These are phyloP conservation scores for Fraxinus anomala DNA, from an alignment of 257 asterid genomes.

Conservation along the genomic window DNA sequence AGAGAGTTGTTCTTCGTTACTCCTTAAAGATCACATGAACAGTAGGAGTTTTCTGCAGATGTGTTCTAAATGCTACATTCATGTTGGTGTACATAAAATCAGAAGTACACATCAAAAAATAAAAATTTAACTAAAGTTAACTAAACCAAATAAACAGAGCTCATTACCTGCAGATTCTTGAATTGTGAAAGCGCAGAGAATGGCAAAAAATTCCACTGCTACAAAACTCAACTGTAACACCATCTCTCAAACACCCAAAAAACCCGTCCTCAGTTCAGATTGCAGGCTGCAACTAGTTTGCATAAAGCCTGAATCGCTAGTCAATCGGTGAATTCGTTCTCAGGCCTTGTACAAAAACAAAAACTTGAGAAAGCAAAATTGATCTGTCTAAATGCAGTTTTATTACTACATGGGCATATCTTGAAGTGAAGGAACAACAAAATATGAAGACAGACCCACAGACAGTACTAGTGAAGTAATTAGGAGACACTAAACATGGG, in stretches of 20 bases:
- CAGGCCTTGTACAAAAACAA: neutral
- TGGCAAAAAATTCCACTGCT: conserved; percentile 33
- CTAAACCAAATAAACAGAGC: conserved; percentile 14
- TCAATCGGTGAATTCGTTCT: neutral
- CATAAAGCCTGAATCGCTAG: neutral
- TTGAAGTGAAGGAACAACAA: conserved; percentile 32
- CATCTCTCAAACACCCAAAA: conserved; percentile 46
- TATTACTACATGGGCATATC: conserved; percentile 38
- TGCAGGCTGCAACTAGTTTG: neutral
- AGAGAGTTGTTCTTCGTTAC: neutral
- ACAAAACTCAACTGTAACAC: conserved; percentile 41
- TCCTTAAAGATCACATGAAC: neutral
- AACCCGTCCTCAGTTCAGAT: neutral
- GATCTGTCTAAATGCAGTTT: conserved; percentile 31
- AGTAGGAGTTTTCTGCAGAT: neutral
- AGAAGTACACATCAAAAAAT: neutral
- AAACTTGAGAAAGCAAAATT: conserved; percentile 27
- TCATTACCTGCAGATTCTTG: conserved; percentile 78
- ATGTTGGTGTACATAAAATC: neutral
- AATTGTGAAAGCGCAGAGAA: conserved; percentile 40
- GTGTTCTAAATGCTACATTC: neutral
- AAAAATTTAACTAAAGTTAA: neutral
- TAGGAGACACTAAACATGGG: conserved; percentile 28
- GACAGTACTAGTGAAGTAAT: conserved; percentile 30
- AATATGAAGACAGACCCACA: conserved; percentile 39